Percentiles rank a stretch among this genome's conserved stretches.
Conservation (phyloP, 2,329 filamentous ascomycete genomes). For the Fusarium acutatum region DNA sequence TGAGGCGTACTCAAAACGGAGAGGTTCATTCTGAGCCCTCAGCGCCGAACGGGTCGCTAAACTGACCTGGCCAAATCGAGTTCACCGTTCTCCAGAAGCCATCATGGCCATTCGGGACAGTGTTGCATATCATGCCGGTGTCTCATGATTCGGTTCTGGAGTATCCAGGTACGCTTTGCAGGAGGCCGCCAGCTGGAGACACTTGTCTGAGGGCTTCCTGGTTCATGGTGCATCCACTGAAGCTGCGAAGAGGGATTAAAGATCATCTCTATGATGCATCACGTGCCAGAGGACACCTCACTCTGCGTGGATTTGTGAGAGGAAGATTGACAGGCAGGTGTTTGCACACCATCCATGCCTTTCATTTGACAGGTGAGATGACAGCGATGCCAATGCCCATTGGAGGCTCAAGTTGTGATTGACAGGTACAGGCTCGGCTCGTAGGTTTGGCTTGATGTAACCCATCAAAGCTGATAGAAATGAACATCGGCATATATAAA, state of each 20-base stretch:
- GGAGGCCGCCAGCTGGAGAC: constrained; percentile 1
- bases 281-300: neutral
- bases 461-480: neutral
- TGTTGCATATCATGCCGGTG: constrained; percentile 7
- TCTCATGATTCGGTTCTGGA: constrained; percentile 13
- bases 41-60: constrained; percentile 1
- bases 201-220: neutral
- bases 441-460: constrained; percentile 10
- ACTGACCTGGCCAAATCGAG: constrained; percentile 7
- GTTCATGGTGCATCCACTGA: neutral
- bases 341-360: neutral
- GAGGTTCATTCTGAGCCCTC: neutral
- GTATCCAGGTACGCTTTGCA: neutral
- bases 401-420: neutral
- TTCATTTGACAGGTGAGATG: neutral
- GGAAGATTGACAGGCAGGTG: neutral
- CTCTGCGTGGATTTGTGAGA: neutral
- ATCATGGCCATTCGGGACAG: neutral
- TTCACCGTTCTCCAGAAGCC: neutral
- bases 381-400: constrained; percentile 1
- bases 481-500: neutral
- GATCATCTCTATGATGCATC: neutral
- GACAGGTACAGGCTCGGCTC: constrained; percentile 2
- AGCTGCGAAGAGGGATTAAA: neutral
- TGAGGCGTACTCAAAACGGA: neutral